A percentile compares a stretch with the other conserved stretches of the same genome.
phyloP scores from a whole-genome alignment of 352 stramenopile genomes.

The Globisporangium paroecandrum region DNA sequence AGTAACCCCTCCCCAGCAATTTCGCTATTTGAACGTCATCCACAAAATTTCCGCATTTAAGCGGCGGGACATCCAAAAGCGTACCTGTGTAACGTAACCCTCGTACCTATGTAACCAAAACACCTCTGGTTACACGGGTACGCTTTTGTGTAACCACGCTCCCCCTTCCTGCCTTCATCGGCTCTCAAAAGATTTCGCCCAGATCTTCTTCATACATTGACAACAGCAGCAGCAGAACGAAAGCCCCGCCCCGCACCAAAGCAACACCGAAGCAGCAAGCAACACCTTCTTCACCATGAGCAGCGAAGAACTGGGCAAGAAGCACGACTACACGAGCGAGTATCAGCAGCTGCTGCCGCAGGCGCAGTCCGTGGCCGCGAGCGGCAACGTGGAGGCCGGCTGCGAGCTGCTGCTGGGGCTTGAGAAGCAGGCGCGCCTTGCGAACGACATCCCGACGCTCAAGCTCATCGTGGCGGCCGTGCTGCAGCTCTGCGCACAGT shows the following conservation, averaged over 20 bases:
- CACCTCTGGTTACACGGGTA: too few species aligned
- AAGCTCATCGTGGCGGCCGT: conserved; percentile 76
- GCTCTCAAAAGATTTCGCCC: conserved; percentile 27
- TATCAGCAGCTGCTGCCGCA: conserved; percentile 65
- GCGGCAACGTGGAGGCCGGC: conserved; percentile 77
- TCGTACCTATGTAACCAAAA: too few species aligned
- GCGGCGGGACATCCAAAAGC: too few species aligned
- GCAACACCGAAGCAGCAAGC: too few species aligned
- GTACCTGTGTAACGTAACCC: too few species aligned
- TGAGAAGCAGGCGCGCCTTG: conserved; percentile 77
- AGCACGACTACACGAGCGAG: conserved; percentile 64
- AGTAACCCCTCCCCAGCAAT: too few species aligned
- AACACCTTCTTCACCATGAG: conserved; percentile 34
- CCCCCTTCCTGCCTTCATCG: too few species aligned
- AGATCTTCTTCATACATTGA: not conserved
- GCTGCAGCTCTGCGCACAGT: conserved; percentile 70
- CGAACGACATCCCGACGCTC: conserved; percentile 85
- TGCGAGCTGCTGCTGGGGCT: conserved; percentile 82
- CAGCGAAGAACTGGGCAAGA: conserved; percentile 77
- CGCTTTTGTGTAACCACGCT: too few species aligned
- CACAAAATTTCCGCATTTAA: too few species aligned
- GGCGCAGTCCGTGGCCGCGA: conserved; percentile 55
- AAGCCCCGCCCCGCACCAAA: not conserved
- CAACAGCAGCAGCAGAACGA: not conserved
- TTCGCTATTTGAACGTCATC: too few species aligned